These are phyloP conservation scores for Wickerhamomyces alni DNA, from an alignment of 805 yeast species.

Conservation along the genomic window DNA sequence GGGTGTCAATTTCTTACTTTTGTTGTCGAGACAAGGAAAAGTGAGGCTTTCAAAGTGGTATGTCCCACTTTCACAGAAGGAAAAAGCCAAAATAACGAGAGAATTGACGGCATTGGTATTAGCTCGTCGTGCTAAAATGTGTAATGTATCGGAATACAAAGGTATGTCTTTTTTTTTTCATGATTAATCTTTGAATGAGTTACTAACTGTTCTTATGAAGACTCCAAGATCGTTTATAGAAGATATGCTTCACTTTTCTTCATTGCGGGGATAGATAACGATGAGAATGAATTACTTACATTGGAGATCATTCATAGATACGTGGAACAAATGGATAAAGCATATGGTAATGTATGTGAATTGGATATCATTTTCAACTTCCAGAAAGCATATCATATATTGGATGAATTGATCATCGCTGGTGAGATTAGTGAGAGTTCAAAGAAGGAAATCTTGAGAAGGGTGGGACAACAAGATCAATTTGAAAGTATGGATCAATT, in stretches of 20 bases:
- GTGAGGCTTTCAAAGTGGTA: conserved; percentile 94
- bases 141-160: conserved; percentile 84
- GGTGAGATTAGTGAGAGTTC: conserved; percentile 85
- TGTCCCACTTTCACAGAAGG: conserved; percentile 73
- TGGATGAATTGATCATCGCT: conserved; percentile 85
- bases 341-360: conserved; percentile 95
- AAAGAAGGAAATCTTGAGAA: conserved; percentile 67
- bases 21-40: conserved; percentile 92
- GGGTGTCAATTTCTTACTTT: conserved; percentile 74
- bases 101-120: conserved; percentile 85
- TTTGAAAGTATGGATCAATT: conserved; percentile 71
- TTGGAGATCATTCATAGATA: conserved; percentile 86
- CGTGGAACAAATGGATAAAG: conserved; percentile 94
- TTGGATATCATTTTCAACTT: conserved; percentile 95
- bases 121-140: conserved; percentile 87
- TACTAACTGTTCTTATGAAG: conserved; percentile 25
- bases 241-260: conserved; percentile 92
- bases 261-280: conserved; percentile 76
- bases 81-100: conserved; percentile 73
- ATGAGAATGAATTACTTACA: conserved; percentile 81
- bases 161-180: conserved; percentile 22
- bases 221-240: conserved; percentile 79
- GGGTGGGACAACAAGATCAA: conserved; percentile 81
- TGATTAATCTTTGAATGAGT: neutral
- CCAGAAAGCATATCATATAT: conserved; percentile 84